Evolutionary conservation across 2,329 filamentous ascomycete genomes (phyloP).

Genomic region (Paracamarosporium sp.): DNA sequence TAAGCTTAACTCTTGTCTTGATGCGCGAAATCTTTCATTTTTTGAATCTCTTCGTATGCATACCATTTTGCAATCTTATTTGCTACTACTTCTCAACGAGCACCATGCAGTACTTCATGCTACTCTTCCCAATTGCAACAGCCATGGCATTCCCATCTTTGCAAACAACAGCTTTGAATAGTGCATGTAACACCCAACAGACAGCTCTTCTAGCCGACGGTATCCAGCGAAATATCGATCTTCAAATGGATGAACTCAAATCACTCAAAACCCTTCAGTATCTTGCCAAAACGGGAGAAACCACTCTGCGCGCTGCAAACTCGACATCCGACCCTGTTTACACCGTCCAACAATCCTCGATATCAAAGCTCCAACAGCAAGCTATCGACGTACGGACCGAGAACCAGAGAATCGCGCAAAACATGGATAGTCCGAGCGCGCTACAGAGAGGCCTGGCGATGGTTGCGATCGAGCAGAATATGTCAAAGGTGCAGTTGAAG

Average conservation of each 20-base stretch:
- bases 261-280: background rate
- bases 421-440: conserved; percentile 6
- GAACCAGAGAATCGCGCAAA: conserved; percentile 12
- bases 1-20: background rate
- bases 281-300: background rate
- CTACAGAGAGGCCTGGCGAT: background rate
- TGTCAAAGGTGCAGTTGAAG: conserved; percentile 1
- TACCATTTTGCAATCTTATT: background rate
- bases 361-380: conserved; percentile 13
- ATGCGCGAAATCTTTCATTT: background rate
- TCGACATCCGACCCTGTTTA: background rate
- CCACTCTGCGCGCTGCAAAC: background rate
- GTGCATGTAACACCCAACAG: background rate
- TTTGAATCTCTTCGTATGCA: background rate
- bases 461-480: background rate
- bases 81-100: background rate
- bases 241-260: background rate
- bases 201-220: background rate
- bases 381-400: conserved; percentile 12
- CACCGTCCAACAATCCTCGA: background rate
- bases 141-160: background rate
- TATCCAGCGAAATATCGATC: background rate
- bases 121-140: background rate
- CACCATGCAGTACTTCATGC: background rate
- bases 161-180: background rate